Evolutionary conservation across 116 monocot species (phyloP), one percentile per base, ranked within the genome.

Genomic region (Phalaenopsis hybrid): DNA sequence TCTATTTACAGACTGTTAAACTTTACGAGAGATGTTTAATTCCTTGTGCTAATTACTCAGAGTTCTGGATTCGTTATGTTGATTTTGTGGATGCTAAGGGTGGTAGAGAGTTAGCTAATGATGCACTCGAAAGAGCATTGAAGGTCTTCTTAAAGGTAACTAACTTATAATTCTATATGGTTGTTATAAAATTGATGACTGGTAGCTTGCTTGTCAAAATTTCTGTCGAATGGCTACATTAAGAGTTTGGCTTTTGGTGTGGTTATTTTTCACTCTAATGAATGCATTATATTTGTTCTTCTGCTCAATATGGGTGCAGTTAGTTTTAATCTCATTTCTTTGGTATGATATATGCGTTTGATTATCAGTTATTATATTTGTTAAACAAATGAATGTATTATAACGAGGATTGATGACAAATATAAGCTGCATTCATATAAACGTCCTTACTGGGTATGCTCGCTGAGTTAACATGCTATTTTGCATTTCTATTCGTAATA

Each of bases 21-120:
- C 93, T 98, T 88, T 98, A 98, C 81, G 95, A 98, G 84, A 93
- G 98, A 84, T 98, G 98, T 86, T 93, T 98, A 82, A 90, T 98
- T 86, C 88, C 95, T 89, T 98, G 98, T 90, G 98, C 98, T 84
- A 94, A 86, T 88, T 98, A 98, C 86, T 83, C 89, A 67, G 98
- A 98, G 58, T 95, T 98, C 81, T 98, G 95, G 98, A 89, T 98
- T 49, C 94, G 93, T 52, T 98, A 98, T 85, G 87, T 91, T 59
- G 95, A 98, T 81, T 89, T 85, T 87, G 88, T 90, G 78, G 85
- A 93, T 87, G 84, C 86, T 65, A 92, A 83, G 37, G 98, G 98
- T 79, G 95, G 95, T 55, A 85, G 88, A 75, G 95, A 94, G 84
- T 84, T 98, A 72, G 91, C 95, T 75, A 87, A 85, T 50, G 41